Conservation (phyloP, 2,329 filamentous ascomycete species). For the Incumbomyces delicatus region DNA sequence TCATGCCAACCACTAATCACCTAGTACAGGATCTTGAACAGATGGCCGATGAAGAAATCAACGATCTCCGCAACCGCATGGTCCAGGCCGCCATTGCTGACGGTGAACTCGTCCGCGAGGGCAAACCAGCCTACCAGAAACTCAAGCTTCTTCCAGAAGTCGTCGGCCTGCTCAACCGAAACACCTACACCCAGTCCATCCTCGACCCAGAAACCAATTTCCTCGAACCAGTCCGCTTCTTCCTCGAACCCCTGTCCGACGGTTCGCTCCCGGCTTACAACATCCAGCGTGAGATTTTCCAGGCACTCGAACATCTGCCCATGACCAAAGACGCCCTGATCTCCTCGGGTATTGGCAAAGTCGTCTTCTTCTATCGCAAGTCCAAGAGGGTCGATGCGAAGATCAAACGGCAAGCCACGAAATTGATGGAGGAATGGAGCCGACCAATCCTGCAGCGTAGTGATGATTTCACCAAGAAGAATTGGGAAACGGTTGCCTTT, state of each 20-base stretch:
- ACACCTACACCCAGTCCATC: slow-evolving; percentile 68
- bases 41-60: slow-evolving; percentile 81
- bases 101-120: slow-evolving; percentile 67
- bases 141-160: slow-evolving; percentile 89
- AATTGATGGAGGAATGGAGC: slow-evolving; percentile 90
- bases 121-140: slow-evolving; percentile 80
- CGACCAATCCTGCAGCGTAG: slow-evolving; percentile 86
- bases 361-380: slow-evolving; percentile 93
- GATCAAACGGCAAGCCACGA: slow-evolving; percentile 91
- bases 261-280: slow-evolving; percentile 92
- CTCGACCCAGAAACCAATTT: slow-evolving; percentile 94
- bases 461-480: slow-evolving; percentile 85
- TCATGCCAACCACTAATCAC: slow-evolving; percentile 13
- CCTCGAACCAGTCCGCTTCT: slow-evolving; percentile 89
- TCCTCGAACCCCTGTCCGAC: slow-evolving; percentile 89
- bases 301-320: slow-evolving; percentile 66
- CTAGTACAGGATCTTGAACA: slow-evolving; percentile 87
- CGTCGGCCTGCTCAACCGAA: slow-evolving; percentile 76
- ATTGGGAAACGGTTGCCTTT: slow-evolving; percentile 48
- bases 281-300: slow-evolving; percentile 91
- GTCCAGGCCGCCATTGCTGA: slow-evolving; percentile 80
- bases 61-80: slow-evolving; percentile 79
- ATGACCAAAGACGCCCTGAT: slow-evolving; percentile 85
- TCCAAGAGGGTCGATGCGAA: slow-evolving; percentile 77
- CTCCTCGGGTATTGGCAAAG: slow-evolving; percentile 89